Conservation (phyloP, 176 grass and related monocot species). For the Stipa capillata region DNA sequence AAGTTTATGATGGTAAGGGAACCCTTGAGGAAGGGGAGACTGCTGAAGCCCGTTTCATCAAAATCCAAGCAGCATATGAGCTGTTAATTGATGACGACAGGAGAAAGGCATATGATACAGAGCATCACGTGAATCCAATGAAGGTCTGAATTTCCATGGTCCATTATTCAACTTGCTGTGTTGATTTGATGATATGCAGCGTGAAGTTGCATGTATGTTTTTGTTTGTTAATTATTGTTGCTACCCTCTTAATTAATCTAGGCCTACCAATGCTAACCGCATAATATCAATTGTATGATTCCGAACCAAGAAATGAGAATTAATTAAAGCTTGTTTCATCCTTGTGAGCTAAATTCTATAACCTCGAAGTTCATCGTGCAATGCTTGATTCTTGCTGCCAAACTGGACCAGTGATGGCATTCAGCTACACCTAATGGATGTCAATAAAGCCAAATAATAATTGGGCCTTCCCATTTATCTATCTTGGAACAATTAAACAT, state of each 20-base stretch:
- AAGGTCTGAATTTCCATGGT: constrained; percentile 47
- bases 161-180: background rate
- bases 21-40: constrained; percentile 92
- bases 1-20: constrained; percentile 94
- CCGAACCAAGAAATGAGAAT: background rate
- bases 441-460: background rate
- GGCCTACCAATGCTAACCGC: background rate
- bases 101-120: constrained; percentile 69
- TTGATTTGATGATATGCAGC: background rate
- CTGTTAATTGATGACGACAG: constrained; percentile 79
- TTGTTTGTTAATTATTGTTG: background rate
- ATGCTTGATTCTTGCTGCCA: background rate
- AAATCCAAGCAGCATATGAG: constrained; percentile 99
- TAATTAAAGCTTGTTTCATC: background rate
- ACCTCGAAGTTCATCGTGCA: background rate
- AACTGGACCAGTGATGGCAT: background rate
- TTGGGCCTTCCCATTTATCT: background rate
- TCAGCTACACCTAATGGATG: background rate
- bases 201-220: background rate
- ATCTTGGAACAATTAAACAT: background rate
- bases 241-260: background rate
- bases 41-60: constrained; percentile 91
- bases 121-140: constrained; percentile 88
- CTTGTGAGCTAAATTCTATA: background rate
- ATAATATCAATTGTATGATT: background rate